Base-by-base conservation (phyloP, 257 asterid genomes). In the Jasminum sambac region DNA sequence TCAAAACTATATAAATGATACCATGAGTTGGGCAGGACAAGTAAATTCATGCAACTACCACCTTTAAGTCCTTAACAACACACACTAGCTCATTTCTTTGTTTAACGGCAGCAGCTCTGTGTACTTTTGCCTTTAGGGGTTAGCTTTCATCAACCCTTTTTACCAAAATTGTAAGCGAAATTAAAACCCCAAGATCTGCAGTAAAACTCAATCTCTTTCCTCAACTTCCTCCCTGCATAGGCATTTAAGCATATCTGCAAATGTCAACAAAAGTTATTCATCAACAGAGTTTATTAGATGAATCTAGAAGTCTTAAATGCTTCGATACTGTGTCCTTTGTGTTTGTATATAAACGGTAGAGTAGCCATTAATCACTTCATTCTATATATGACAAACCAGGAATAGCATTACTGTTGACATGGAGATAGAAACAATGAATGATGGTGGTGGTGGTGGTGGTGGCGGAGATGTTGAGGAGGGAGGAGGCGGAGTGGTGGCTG, bases 401-500 rank as follows among this genome's bases (percentile, higher is more conserved):
- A 11, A 64, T n/a, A 21, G 12, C 11, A 19, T 10, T 21, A 21
- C 3, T 55, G 8, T 52, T 10, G n/a, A 62, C 30, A 82, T 85
- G 87, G 90, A 85, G 86, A 82, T 82, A 63, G 90, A 85, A 72
- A 30, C 36, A 30, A 77, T 67, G 41, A 70, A 59, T 36, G 23
- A 17, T 66, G 63, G 26, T 62, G 9, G 19, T 68, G 46, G 42
- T 11, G 34, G 25, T 46, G 13, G 3, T 6, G 71, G 70, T 5
- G 78, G 71, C 17, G 67, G 21, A 13, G 87, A 77, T 38, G 25
- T 74, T 3, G 88, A 78, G 30, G 67, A 36, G 8, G 81, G 77
- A 19, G 74, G 55, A 5, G 77, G 76, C 8, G 64, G 63, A 26
- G 71, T 23, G 8, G 81, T 65, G 5, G 67, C n/a, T 11, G 36